Base-by-base conservation (phyloP, 2,329 filamentous ascomycete genomes). In the Thelonectria olida region DNA sequence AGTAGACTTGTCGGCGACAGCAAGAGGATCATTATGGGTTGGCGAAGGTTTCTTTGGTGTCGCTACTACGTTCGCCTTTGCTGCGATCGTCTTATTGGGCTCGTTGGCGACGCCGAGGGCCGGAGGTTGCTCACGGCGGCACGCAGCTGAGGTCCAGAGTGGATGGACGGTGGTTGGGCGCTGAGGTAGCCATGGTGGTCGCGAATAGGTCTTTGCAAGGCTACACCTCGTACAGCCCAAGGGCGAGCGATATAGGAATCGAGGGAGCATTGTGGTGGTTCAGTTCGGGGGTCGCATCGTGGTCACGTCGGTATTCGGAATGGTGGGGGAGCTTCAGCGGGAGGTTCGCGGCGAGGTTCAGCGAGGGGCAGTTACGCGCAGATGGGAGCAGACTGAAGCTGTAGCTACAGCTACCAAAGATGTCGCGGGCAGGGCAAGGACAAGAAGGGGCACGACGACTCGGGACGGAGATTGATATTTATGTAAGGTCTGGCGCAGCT, bases 1-100 rank as follows among this genome's bases (percentile, higher is more conserved):
- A 19, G 88, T 90, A 51, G 88, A 88, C 69, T 79, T 80, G 19
- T 79, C 77, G 27, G 68, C 66, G 9, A 59, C 44, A 27, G 72
- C 72, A 44, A 79, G 74, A 47, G 75, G 74, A 49, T 78, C 76
- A 63, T 66, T 67, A 12, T 66, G 68, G 27, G 63, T 65, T 23
- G 64, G 54, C 10, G 63, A 42, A 31, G 64, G 68, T 8, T 68
- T 68, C 12, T 67, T 65, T 19, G 68, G 56, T 2, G 64, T 61
- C 23, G 67, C 45, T 6, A 64, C 56, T 19, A 65, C 63, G 10
- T 62, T 66, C 2, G 70, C 52, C 17, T 72, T 71, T 48, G 62
- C 52, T 8, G 67, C 54, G 20, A 57, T 67, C 19, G 64, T 44
- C 34, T 71, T 67, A 2, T 61, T 51, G 19, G 66, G 61, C 25